Evolutionary conservation across 495 filamentous ascomycete genomes (phyloP), one percentile per base, ranked within the genome.

Genomic region (Glutinoglossum americanum): DNA sequence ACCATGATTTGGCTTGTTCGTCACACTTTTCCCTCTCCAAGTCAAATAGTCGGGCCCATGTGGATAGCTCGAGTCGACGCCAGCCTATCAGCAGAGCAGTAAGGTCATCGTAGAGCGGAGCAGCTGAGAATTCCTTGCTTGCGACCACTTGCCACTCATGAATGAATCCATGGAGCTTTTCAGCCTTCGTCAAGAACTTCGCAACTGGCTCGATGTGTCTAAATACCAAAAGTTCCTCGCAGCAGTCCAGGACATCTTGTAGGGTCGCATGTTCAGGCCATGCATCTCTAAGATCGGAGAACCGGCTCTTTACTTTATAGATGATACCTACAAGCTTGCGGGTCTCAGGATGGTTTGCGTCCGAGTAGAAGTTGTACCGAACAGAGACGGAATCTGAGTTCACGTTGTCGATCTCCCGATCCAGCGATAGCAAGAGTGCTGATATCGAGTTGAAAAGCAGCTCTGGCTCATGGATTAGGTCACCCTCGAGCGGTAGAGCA

Each of bases 71-170:
- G 28, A 97, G 73, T 37, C 87, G 80, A 30, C 93, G 78, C 93
- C 93, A 99, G 62, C 73, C 76, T 51, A 96, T 79, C 54, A 89
- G 83, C 51, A 84, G 71, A 51, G 74, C 73, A 0, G 88, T 90
- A 17, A 97, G 71, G 33, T 79, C 75, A 54, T 90, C 81, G 59
- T 85, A 93, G 13, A 87, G 67, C 8, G 72, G 64, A 0, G 74
- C 71, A 5, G 80, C 84, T 19, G 82, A 83, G 64, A 84, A 87
- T 51, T 82, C 81, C 61, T 77, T 76, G 69, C 87, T 92, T 8
- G 89, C 87, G 65, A 94, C 87, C 5, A 80, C 73, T 67, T 96
- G 87, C 93, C 93, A 99, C 68, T 96, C 86, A 61, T 94, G 80
- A 15, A 99, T 73, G 57, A 79, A 78, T 0, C 71, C 74, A 66